phyloP scores from a whole-genome alignment of 768 basidiomycete genomes.

The Psilocybe cubensis region DNA sequence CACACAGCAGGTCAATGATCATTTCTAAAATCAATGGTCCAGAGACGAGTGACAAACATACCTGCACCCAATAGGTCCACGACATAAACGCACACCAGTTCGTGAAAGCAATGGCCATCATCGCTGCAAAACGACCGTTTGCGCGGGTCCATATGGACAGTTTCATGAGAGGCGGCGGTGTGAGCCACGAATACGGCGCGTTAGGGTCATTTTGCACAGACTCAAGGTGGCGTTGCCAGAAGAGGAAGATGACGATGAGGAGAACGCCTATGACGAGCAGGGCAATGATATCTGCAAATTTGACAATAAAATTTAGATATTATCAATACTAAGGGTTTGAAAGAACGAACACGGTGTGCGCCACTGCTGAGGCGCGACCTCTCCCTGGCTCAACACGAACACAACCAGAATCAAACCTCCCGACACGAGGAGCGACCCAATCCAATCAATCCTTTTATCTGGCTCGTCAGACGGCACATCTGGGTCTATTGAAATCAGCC shows the following conservation, averaged over 20 bases:
- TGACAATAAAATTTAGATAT: not conserved
- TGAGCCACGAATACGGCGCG: constrained; percentile 25
- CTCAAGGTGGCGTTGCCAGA: constrained; percentile 72
- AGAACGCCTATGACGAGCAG: constrained; percentile 65
- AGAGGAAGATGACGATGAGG: constrained; percentile 56
- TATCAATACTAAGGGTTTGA: too few species aligned
- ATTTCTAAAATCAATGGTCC: not conserved
- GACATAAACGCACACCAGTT: constrained; percentile 61
- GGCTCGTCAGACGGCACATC: constrained; percentile 50
- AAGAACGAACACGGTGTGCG: constrained; percentile 37
- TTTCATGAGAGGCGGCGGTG: constrained; percentile 69
- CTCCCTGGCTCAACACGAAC: constrained; percentile 74
- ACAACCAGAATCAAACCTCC: constrained; percentile 69
- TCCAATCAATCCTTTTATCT: constrained; percentile 70
- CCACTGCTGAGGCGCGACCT: constrained; percentile 63
- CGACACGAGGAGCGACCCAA: constrained; percentile 69
- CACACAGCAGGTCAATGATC: not conserved
- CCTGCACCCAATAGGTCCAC: constrained; percentile 47
- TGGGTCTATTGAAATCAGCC: constrained; percentile 59
- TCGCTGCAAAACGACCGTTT: constrained; percentile 61
- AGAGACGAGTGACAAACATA: constrained; percentile 3
- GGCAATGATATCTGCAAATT: constrained; percentile 74
- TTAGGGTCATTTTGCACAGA: constrained; percentile 27
- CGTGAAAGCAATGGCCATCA: constrained; percentile 65
- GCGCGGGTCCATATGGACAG: constrained; percentile 66